A percentile compares a stretch with the other conserved stretches of the same genome.
Evolutionary conservation across 2,329 filamentous ascomycete species (phyloP).

Genomic region (Alternaria brassicicola): DNA sequence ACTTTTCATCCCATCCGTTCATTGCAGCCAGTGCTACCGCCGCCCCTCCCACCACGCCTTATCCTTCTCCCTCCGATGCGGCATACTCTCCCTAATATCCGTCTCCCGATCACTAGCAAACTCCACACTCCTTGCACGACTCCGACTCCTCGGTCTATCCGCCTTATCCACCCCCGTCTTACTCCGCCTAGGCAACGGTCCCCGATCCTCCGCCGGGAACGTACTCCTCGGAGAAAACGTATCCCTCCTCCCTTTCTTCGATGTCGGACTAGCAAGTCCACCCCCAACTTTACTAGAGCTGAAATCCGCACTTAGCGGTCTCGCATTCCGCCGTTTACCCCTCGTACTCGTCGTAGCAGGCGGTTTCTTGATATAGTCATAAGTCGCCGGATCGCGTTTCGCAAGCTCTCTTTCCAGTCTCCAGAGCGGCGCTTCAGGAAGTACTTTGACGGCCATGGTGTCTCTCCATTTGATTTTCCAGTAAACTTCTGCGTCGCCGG

Average conservation of each 20-base stretch:
- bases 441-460: conserved; percentile 46
- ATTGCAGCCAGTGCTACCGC: background rate
- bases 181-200: conserved; percentile 4
- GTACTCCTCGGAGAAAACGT: conserved; percentile 32
- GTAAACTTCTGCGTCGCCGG: conserved; percentile 49
- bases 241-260: conserved; percentile 21
- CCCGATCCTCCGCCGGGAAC: conserved; percentile 26
- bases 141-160: conserved; percentile 23
- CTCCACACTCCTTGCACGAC: conserved; percentile 31
- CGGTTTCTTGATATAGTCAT: conserved; percentile 49
- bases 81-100: conserved; percentile 42
- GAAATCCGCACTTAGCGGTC: conserved; percentile 26
- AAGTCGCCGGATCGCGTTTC: conserved; percentile 50
- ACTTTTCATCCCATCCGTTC: background rate
- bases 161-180: conserved; percentile 15
- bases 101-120: conserved; percentile 39
- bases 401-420: conserved; percentile 52
- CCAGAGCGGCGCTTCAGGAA: conserved; percentile 56
- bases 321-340: conserved; percentile 20
- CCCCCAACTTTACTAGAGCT: conserved; percentile 10
- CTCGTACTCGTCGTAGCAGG: conserved; percentile 33
- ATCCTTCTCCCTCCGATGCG: conserved; percentile 42
- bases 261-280: conserved; percentile 7
- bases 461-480: conserved; percentile 51
- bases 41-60: conserved; percentile 46